Evolutionary conservation across 257 asterid species (phyloP), one percentile per base, ranked within the genome.

Genomic region (Plantago elongata): DNA sequence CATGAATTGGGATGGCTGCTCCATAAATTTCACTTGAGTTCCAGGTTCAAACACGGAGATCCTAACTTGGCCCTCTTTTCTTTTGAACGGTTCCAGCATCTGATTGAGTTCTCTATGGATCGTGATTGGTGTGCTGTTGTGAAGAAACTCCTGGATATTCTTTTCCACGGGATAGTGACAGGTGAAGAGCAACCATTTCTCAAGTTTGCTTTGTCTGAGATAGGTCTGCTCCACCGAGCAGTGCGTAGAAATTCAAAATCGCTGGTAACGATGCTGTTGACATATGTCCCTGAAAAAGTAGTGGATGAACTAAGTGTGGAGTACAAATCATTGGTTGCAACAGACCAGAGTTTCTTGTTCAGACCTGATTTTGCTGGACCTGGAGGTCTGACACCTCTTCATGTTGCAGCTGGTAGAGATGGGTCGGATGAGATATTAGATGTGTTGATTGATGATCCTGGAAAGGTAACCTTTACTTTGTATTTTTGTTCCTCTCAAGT

Each of bases 1-100:
- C 87, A 83, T 65, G 95, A 86, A 79, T 71, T 86, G 82, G 95
- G 95, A 56, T 83, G 91, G 95, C 85, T 86, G 68, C 84, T 83
- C 69, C 91, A 78, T 48, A 83, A 83, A 69, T 76, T 69, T 66
- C 74, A 76, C 29, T 72, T 65, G 47, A 81, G 61, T 56, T 75
- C 87, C 49, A 79, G 72, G 70, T 57, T 61, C 37, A 83, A 61
- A 58, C 72, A 62, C 16, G 68, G 54, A 66, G 84, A 76, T 71
- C 74, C 75, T 56, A 69, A 66, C 64, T 46, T 71, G 15, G 66
- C 15, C 48, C 42, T 49, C 55, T 81, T 81, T 61, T 75, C 89
- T 64, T 79, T 81, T 29, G 78, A 74, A 61, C 82, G 89, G 65
- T 86, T 81, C 75, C 81, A 83, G 71, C 76, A 72, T 80, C 86